Evolutionary conservation across 257 asterid species (phyloP).

Genomic region (Ocimum tenuiflorum): DNA sequence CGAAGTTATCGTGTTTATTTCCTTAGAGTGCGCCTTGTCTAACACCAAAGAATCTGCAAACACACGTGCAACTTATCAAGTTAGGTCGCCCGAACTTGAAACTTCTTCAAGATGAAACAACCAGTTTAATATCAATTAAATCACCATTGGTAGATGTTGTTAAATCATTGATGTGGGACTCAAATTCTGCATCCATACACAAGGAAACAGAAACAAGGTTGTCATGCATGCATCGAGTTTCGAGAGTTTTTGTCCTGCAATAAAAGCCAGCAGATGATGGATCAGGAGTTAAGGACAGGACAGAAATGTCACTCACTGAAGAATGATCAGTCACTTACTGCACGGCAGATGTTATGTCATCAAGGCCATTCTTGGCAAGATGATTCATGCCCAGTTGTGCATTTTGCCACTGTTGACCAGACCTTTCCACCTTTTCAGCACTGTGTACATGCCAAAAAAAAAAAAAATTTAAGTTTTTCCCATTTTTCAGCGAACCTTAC

Average conservation of each 20-base stretch:
- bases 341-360: slow-evolving; percentile 32
- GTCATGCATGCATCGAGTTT: slow-evolving; percentile 36
- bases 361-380: slow-evolving; percentile 33
- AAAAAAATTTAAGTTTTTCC: neutral
- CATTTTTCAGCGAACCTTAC: neutral
- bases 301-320: neutral
- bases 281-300: neutral
- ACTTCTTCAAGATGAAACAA: neutral
- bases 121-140: neutral
- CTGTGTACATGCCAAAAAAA: slow-evolving; percentile 29
- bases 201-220: slow-evolving; percentile 43
- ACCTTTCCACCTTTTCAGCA: slow-evolving; percentile 38
- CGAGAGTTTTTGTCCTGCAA: slow-evolving; percentile 40
- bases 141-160: slow-evolving; percentile 45
- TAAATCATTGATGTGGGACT: slow-evolving; percentile 28
- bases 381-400: slow-evolving; percentile 29
- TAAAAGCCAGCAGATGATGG: neutral
- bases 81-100: neutral
- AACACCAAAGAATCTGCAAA: slow-evolving; percentile 49
- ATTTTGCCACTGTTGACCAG: slow-evolving; percentile 43
- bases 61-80: neutral
- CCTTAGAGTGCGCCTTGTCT: slow-evolving; percentile 44
- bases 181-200: slow-evolving; percentile 32
- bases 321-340: slow-evolving; percentile 34
- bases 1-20: slow-evolving; percentile 30